Percentiles rank a stretch among this genome's conserved stretches.
These are phyloP conservation scores for Triadica sebifera DNA, from an alignment of 345 rosid genomes.

Conservation along the genomic window DNA sequence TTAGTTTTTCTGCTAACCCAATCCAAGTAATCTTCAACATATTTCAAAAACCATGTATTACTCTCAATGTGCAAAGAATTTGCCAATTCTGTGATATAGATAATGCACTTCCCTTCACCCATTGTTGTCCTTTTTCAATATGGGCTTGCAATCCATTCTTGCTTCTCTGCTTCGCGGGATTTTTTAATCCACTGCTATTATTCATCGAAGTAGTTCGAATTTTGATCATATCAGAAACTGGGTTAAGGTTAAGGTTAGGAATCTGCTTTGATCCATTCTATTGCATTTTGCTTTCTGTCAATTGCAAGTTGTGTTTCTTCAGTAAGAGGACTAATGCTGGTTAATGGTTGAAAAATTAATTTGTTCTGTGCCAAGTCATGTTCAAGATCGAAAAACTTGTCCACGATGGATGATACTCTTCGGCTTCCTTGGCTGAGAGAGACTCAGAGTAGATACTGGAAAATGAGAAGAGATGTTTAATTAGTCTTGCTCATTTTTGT, in stretches of 20 bases:
- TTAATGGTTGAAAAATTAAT: constrained; percentile 42
- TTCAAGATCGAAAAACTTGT: constrained; percentile 52
- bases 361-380: constrained; percentile 50
- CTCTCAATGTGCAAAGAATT: constrained; percentile 43
- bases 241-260: constrained; percentile 41
- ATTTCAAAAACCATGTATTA: constrained; percentile 47
- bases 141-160: constrained; percentile 14
- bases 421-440: constrained; percentile 31
- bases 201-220: no score
- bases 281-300: constrained; percentile 51
- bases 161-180: constrained; percentile 16
- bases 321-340: constrained; percentile 10
- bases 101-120: constrained; percentile 39
- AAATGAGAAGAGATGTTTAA: neutral
- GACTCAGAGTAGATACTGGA: constrained; percentile 63
- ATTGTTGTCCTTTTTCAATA: constrained; percentile 16
- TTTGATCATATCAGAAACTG: constrained; percentile 17
- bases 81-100: constrained; percentile 36
- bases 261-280: constrained; percentile 57
- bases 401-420: constrained; percentile 39
- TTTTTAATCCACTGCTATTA: no score
- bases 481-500: no score
- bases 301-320: constrained; percentile 35
- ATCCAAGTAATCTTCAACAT: constrained; percentile 57
- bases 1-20: constrained; percentile 31